These are phyloP conservation scores for Entomortierella parvispora DNA, from an alignment of 192 early-diverging fungal genomes.

Conservation along the genomic window DNA sequence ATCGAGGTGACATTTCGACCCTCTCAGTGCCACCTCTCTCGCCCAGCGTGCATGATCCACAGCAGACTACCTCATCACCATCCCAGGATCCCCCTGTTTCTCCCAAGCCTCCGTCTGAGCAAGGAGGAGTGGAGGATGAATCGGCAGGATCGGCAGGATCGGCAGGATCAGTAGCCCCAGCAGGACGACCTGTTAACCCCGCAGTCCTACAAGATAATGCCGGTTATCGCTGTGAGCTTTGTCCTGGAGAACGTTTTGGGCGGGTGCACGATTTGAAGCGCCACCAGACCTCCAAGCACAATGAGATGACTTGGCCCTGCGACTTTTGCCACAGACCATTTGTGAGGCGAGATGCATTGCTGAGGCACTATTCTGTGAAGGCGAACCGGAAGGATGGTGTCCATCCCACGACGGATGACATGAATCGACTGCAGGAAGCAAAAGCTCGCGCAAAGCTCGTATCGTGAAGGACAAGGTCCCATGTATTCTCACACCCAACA, in stretches of 20 bases:
- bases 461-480: conserved; percentile 12
- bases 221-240: conserved; percentile 45
- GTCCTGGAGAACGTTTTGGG: conserved; percentile 49
- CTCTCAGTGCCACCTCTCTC: conserved; percentile 23
- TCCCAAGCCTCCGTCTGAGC: neutral
- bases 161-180: neutral
- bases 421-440: conserved; percentile 35
- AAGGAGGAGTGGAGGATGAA: neutral
- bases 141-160: neutral
- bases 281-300: conserved; percentile 50
- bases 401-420: conserved; percentile 39
- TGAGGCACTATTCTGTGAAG: conserved; percentile 46
- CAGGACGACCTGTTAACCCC: neutral
- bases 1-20: conserved; percentile 13
- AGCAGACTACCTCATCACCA: neutral
- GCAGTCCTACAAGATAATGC: conserved; percentile 8
- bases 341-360: conserved; percentile 40
- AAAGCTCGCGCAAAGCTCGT: conserved; percentile 40
- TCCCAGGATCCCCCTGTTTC: neutral
- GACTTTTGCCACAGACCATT: conserved; percentile 51
- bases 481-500: no score
- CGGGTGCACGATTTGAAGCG: conserved; percentile 49
- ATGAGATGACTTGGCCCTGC: conserved; percentile 53
- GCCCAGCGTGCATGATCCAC: conserved; percentile 8
- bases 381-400: conserved; percentile 39